Evolutionary conservation across 331 rosid genomes (phyloP).

Genomic region (Arachis monticola): DNA sequence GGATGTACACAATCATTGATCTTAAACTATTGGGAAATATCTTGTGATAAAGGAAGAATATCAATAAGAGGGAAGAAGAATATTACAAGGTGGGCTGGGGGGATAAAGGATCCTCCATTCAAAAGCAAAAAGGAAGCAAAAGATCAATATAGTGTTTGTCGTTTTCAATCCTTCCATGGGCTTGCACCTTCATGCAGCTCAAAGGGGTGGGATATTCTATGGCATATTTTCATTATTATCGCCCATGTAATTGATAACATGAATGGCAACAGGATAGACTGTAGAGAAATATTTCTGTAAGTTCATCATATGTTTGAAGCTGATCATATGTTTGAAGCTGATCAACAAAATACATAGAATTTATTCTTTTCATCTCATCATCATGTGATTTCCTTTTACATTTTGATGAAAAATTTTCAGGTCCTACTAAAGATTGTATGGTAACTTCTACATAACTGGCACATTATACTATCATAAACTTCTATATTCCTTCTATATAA

Average conservation of each 20-base stretch:
- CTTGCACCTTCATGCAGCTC: conserved; percentile 8
- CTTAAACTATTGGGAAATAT: conserved; percentile 33
- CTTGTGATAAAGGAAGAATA: not conserved
- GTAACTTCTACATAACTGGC: not conserved
- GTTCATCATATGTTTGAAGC: not conserved
- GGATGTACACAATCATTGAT: conserved; percentile 21
- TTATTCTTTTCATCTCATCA: not conserved
- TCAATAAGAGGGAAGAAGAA: too few species aligned
- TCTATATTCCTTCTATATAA: not conserved
- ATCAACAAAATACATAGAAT: not conserved
- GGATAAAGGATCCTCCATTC: too few species aligned
- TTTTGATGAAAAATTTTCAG: not conserved
- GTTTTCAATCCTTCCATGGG: conserved; percentile 1
- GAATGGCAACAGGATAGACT: not conserved
- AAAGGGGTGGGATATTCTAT: conserved; percentile 15
- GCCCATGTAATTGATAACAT: not conserved
- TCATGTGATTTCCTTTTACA: conserved; percentile 4
- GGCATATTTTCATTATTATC: not conserved
- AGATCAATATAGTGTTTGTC: too few species aligned
- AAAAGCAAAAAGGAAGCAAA: too few species aligned
- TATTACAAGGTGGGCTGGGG: too few species aligned
- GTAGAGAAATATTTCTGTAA: not conserved
- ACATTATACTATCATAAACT: not conserved
- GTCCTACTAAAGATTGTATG: not conserved
- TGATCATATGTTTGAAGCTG: not conserved